Evolutionary conservation across 805 yeast genomes (phyloP), one percentile per base, ranked within the genome.

Genomic region (Ogataea ganodermae): DNA sequence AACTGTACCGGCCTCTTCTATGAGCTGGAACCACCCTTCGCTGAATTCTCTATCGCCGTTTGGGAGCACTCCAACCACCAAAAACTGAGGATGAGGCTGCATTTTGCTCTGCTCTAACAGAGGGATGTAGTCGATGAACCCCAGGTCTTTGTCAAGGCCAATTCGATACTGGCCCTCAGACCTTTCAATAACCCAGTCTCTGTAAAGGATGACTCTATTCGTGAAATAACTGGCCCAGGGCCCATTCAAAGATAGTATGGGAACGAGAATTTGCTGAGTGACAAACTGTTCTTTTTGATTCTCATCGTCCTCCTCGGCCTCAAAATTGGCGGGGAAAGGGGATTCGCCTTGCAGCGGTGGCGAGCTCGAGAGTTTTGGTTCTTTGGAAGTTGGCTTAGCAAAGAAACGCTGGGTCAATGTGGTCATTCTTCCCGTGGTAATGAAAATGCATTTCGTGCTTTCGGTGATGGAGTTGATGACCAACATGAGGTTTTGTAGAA

Each of bases 181-280:
- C 21, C 20, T 50, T 16, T 51, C 49, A 28, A 43, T 37, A 5
- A 61, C 53, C 70, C 70, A 66, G 44, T 66, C 70, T 48, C 54
- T 58, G 42, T 57, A 65, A 8, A 66, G 30, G 2, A 66, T 59
- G 21, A 66, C 52, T 35, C 70, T 48, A 38, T 61, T 62, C 1
- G 62, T 58, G 43, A 51, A 66, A 36, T 57, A 59, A 28, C 50
- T 48, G 2, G 66, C 59, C 50, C 63, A 45, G 1, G 61, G 55
- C 1, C 63, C 60, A 32, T 57, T 63, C 33, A 66, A 37, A 4
- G 69, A 60, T 9, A 66, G 44, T 3, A 52, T 52, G 1, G 70
- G 70, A 1, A 66, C 67, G n/a, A 66, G 47, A 7, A 65, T 62
- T 27, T 55, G 58, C 46, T 65, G 68, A n/a, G 52, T 50, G 9